Base-by-base conservation (phyloP, 1,139 yeast species). In the Yamadazyma buinensis region DNA sequence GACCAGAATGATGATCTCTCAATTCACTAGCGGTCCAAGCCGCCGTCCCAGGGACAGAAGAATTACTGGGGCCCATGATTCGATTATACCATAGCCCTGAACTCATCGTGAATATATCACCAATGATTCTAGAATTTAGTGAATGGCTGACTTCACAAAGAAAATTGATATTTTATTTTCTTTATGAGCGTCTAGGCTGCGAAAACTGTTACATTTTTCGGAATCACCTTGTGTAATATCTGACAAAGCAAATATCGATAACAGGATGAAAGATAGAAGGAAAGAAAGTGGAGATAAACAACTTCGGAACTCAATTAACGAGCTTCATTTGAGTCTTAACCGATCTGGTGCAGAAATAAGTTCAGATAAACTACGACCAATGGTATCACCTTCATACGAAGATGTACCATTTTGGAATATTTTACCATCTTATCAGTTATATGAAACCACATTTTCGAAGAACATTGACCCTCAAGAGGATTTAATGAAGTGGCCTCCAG, bases 371-470 rank as follows among this genome's bases (percentile, higher is more conserved):
- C 18, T 46, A 10, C 38, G 29, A 7, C 50, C 50, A 2, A 28
- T 46, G 8, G 40, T 34, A 4, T 46, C 50, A 3, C 50, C 50
- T 7, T 34, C 43, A 5, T 46, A 46, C 26, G 48, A 46, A 21
- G 44, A 39, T 8, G 40, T 45, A 7, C 48, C 49, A 3, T 35
- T 64, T 34, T 46, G 67, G 44, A 65, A 59, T 39, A 65, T 66
- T 29, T 54, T 67, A 20, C 73, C 73, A 1, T 64, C 71, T 6
- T 67, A 67, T 42, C 71, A 65, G 36, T 61, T 67, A 57, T 64
- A 59, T 41, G 62, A 61, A 38, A 58, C 65, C 14, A 66, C 70
- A 1, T 57, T 67, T 24, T 61, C 69, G 22, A 63, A 62, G 37
- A 56, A 54, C 35, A 48, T 65, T 33, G 57, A 61, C 3, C 70